Evolutionary conservation across 2,329 filamentous ascomycete species (phyloP), one percentile per base, ranked within the genome.

Genomic region (Raffaelea ambrosiae): DNA sequence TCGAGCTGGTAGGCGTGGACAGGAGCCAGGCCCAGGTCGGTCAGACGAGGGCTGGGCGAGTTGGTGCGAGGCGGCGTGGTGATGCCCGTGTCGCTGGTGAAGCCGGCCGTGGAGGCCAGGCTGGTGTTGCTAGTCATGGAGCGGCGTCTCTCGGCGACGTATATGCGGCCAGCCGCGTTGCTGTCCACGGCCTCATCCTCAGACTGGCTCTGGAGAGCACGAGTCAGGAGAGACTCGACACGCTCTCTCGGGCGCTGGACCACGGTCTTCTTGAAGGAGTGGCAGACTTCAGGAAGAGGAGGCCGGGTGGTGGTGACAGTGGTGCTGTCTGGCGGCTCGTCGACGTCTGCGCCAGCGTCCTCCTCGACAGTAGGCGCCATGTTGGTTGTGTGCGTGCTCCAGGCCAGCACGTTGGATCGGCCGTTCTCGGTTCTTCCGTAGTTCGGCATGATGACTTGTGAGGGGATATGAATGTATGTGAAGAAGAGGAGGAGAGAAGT

Each of bases 71-170:
- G 85, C 39, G 91, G 89, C 59, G 88, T 96, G 18, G 90, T 95
- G 50, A 94, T 70, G 50, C 88, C 90, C 49, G 87, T 93, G 59
- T 96, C 93, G 65, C 90, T 96, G n/a, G 89, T 96, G 49, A 97
- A 74, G 55, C 96, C 91, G 35, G 86, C 86, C 3, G 88, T 94
- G 2, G 90, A 95, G 41, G 86, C 76, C 51, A 84, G 68, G 67
- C 89, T 95, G 55, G 81, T 71, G 60, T 84, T 91, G 71, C 88
- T 94, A 62, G 83, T 84, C 57, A 84, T 82, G 51, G 86, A 91
- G 51, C 81, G 72, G 56, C 75, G 69, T 50, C 76, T 68, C 31
- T 66, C 62, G 20, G 60, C 62, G 7, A 29, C 13, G 46, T 58
- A 59, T n/a, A 58, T 55, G 29, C 43, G 33, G 38, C 66, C 56